These are phyloP conservation scores for Podaxis sp. DNA, from an alignment of 768 basidiomycete species.

Conservation along the genomic window DNA sequence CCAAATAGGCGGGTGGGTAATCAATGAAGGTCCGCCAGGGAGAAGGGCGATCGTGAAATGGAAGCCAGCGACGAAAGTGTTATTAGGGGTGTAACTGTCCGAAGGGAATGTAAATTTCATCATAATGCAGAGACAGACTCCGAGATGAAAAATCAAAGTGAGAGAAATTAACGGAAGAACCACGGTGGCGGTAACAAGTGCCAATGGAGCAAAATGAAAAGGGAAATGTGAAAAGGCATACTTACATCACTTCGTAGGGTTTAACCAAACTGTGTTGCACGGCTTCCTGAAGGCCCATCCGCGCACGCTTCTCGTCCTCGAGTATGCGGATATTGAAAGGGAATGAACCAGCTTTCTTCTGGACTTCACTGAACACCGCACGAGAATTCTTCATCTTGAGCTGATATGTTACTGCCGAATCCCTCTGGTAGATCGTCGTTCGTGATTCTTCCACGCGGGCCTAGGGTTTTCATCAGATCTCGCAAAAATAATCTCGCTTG, in stretches of 20 bases:
- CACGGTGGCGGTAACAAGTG: background rate
- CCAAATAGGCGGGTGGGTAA: conserved; percentile 89
- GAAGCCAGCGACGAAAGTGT: conserved; percentile 89
- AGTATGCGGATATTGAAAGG: conserved; percentile 94
- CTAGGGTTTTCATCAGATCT: conserved; percentile 33
- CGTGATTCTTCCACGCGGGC: conserved; percentile 85
- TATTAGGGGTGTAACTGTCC: conserved; percentile 70
- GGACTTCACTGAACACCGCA: conserved; percentile 94
- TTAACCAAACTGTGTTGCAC: conserved; percentile 92
- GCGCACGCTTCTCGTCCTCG: conserved; percentile 93
- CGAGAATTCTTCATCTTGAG: conserved; percentile 98
- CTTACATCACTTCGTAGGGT: conserved; percentile 92
- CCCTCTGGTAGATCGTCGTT: conserved; percentile 91
- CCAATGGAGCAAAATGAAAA: background rate
- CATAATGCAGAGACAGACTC: background rate
- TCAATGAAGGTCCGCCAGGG: conserved; percentile 80
- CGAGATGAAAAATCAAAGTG: background rate
- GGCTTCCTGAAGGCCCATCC: conserved; percentile 94
- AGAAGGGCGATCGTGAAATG: conserved; percentile 96
- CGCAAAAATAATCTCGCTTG: background rate
- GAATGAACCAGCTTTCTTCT: conserved; percentile 97
- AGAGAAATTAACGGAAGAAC: background rate
- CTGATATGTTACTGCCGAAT: conserved; percentile 83
- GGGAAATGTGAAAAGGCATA: conserved; percentile 13
- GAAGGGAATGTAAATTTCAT: background rate